phyloP scores from a whole-genome alignment of 345 rosid species.

The Sisymbrium irio region DNA sequence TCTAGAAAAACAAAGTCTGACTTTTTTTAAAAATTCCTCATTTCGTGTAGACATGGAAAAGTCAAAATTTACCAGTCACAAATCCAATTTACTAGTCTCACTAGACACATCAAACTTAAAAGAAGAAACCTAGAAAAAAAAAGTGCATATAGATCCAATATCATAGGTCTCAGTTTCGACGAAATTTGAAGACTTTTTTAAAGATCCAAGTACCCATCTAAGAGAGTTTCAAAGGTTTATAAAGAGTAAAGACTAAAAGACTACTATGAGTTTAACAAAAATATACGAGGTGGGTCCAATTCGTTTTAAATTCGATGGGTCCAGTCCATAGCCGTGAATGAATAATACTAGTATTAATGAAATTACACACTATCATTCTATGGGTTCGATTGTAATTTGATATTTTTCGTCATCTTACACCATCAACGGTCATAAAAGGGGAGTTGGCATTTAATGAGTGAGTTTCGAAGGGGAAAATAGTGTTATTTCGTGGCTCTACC shows the following conservation, averaged over 20 bases:
- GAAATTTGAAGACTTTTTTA: constrained; percentile 13
- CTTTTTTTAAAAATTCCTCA: not conserved
- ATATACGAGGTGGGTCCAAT: constrained; percentile 22
- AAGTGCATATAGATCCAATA: constrained; percentile 16
- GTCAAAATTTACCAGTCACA: constrained; percentile 23
- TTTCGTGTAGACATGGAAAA: not conserved
- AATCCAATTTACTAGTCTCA: constrained; percentile 17
- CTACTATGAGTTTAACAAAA: constrained; percentile 11
- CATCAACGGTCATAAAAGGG: constrained; percentile 39
- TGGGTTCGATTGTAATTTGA: constrained; percentile 21
- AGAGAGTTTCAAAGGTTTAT: constrained; percentile 23
- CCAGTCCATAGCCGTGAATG: constrained; percentile 18
- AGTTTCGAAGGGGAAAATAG: not conserved
- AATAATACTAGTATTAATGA: not conserved
- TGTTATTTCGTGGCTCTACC: constrained; percentile 30
- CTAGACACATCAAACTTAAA: constrained; percentile 2
- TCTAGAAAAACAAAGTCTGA: constrained; percentile 15
- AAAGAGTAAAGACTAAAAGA: constrained; percentile 10
- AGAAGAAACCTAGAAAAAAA: constrained; percentile 1
- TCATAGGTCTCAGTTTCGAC: constrained; percentile 14
- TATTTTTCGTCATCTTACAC: constrained; percentile 4
- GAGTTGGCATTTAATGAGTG: constrained; percentile 35
- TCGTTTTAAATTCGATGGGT: constrained; percentile 23
- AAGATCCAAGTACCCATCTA: constrained; percentile 9
- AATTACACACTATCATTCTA: not conserved